Base-by-base conservation (phyloP, 2,329 filamentous ascomycete species). In the Calonectria naviculata region DNA sequence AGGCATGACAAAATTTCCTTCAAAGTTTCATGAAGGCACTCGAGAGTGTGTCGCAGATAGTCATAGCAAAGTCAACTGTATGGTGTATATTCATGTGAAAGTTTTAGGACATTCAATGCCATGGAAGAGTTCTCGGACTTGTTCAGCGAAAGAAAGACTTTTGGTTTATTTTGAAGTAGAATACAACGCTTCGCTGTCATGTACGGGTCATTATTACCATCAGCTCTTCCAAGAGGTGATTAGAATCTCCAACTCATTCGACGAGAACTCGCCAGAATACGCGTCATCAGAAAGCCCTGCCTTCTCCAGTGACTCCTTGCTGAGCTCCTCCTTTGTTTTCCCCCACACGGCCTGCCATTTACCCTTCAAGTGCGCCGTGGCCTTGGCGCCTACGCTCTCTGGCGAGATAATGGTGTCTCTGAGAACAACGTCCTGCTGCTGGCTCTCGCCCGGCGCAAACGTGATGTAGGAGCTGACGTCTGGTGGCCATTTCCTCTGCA, bases 401-500 rank as follows among this genome's bases (percentile, higher is more conserved):
- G 81, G 67, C 2, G 83, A 80, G 17, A 86, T 79, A 3, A 83
- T 73, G 4, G 80, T 79, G 26, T 81, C 83, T 38, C 78, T 80
- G n/a, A 87, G 76, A 24, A 82, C 76, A 12, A 86, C 68, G 56
- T 83, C 81, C 31, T 80, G 79, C 69, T 79, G 78, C 21, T 73
- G 74, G 31, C 78, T 83, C 71, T 80, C 78, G 1, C 85, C 84
- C 8, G 85, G 78, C 29, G 74, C 80, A 42, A 87, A 80, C 36
- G 82, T 83, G 71, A 86, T 73, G 34, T 85, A 78, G 4, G 79
- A 79, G 3, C 86, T 83, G 15, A 74, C 76, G 5, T 72, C 75
- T 0, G 85, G 84, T 5, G 86, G 86, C 84, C 85, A 84, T 49
- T 82, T 73, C 15, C 85, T 80, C 38, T 82, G 80, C 52, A 86